Evolutionary conservation across 179 eudicot genomes (phyloP).

Genomic region (Beta corolliflora): DNA sequence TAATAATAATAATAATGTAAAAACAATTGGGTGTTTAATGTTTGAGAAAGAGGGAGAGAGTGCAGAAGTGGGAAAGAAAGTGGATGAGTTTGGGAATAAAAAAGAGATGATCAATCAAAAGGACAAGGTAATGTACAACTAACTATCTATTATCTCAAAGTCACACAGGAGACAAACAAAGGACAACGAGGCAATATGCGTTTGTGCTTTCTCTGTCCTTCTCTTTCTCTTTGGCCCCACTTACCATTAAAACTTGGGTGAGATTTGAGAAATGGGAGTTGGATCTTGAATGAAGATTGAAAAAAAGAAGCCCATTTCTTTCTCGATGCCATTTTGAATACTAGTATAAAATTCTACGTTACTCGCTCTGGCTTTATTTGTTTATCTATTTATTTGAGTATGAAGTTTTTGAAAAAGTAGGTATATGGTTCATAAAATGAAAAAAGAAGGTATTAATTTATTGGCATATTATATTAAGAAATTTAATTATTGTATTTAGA

Average conservation of each 20-base stretch:
- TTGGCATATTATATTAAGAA: too few relatives aligned
- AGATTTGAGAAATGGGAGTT: not conserved
- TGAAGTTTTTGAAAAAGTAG: too few relatives aligned
- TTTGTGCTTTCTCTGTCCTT: not conserved
- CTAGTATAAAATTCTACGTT: not conserved
- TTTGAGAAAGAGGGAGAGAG: not conserved
- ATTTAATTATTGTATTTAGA: too few relatives aligned
- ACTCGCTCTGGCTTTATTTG: too few relatives aligned
- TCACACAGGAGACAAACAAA: not conserved
- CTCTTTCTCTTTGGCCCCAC: not conserved
- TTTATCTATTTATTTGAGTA: too few relatives aligned
- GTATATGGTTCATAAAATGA: too few relatives aligned
- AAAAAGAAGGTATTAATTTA: too few relatives aligned
- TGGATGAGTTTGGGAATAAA: not conserved
- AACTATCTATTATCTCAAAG: not conserved
- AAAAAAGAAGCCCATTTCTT: not conserved
- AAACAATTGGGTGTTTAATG: too few relatives aligned
- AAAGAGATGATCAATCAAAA: not conserved
- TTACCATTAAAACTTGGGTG: not conserved
- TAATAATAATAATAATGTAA: too few relatives aligned
- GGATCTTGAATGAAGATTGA: not conserved
- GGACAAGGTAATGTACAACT: not conserved
- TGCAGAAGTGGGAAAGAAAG: not conserved
- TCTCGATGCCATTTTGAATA: not conserved
- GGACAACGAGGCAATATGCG: constrained; percentile 23